A percentile compares a stretch with the other conserved stretches of the same genome.
Evolutionary conservation across 2,329 filamentous ascomycete species (phyloP).

Genomic region (Berkeleyomyces rouxiae): DNA sequence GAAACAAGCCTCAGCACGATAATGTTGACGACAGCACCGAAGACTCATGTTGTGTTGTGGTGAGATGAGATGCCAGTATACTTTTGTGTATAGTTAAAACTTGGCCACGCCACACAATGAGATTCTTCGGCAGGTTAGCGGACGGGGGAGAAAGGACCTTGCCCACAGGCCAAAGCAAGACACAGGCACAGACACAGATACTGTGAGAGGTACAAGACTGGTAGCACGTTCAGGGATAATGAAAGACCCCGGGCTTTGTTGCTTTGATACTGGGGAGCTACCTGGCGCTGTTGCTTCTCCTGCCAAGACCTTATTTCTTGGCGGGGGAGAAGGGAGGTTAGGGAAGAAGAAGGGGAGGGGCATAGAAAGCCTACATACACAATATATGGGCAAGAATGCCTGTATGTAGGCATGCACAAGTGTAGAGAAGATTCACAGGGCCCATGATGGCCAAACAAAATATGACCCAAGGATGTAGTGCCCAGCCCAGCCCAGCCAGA

Average conservation of each 20-base stretch:
- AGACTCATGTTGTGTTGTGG: too few relatives aligned
- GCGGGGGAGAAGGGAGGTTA: neutral
- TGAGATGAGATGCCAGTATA: too few relatives aligned
- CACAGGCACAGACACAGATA: too few relatives aligned
- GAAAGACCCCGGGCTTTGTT: neutral
- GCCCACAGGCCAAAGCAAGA: too few relatives aligned
- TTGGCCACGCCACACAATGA: too few relatives aligned
- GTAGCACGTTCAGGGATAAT: too few relatives aligned
- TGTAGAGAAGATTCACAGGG: neutral
- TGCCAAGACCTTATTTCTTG: constrained; percentile 5
- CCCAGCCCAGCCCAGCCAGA: neutral
- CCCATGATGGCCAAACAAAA: neutral
- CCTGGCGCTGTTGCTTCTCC: constrained; percentile 2
- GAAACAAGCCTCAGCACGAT: neutral
- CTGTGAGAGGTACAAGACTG: too few relatives aligned
- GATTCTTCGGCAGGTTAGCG: too few relatives aligned
- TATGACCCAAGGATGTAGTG: neutral
- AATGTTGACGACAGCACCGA: neutral
- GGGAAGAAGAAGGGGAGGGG: neutral
- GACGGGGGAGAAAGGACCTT: too few relatives aligned
- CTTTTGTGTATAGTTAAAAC: too few relatives aligned
- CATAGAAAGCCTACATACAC: neutral
- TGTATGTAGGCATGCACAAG: too few relatives aligned
- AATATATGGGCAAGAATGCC: too few relatives aligned
- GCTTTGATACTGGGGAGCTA: constrained; percentile 1